Evolutionary conservation across 1,139 yeast species (phyloP).

Genomic region (Hansenula anomala): DNA sequence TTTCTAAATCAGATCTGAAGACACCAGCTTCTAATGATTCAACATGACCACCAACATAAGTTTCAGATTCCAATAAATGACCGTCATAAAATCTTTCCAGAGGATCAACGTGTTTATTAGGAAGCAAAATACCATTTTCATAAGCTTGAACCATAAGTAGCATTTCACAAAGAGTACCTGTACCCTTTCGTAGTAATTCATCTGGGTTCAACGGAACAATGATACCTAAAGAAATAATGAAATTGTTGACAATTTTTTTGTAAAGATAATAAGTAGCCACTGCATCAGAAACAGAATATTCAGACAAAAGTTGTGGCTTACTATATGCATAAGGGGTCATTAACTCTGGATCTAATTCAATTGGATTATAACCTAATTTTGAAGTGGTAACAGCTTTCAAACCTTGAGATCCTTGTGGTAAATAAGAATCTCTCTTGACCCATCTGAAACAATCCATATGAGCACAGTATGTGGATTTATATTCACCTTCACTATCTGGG

Average conservation of each 20-base stretch:
- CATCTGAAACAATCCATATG: constrained; percentile 98
- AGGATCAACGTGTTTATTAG: constrained; percentile 92
- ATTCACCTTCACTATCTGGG: constrained; percentile 85
- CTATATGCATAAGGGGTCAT: constrained; percentile 98
- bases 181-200: constrained; percentile 93
- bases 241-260: constrained; percentile 96
- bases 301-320: constrained; percentile 87
- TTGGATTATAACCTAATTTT: constrained; percentile 92
- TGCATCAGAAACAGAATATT: constrained; percentile 98
- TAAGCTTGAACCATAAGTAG: constrained; percentile 95
- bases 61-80: constrained; percentile 88
- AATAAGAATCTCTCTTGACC: constrained; percentile 98
- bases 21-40: constrained; percentile 98
- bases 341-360: constrained; percentile 93
- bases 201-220: constrained; percentile 96
- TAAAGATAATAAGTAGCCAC: constrained; percentile 96
- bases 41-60: constrained; percentile 98
- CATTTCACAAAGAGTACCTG: constrained; percentile 99
- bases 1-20: constrained; percentile 81
- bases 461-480: constrained; percentile 85
- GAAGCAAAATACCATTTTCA: constrained; percentile 67
- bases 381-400: constrained; percentile 96
- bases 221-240: constrained; percentile 91
- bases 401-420: constrained; percentile 99
- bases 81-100: constrained; percentile 92